phyloP scores from a whole-genome alignment of 345 rosid genomes.

The Acer campestre region DNA sequence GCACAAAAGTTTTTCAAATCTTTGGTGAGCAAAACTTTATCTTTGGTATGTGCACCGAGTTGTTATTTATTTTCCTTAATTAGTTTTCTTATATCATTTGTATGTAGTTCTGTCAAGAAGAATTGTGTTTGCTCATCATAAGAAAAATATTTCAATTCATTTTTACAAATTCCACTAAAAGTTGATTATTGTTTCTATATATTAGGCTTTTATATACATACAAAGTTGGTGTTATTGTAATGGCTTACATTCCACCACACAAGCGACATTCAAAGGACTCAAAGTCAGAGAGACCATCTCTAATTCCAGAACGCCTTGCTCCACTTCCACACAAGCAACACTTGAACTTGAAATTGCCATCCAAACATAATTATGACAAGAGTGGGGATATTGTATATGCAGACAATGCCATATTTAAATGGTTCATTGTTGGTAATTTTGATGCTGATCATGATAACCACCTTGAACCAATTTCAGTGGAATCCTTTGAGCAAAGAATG shows the following conservation, averaged over 20 bases:
- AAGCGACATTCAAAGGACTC: conserved; percentile 24
- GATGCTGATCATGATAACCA: background rate
- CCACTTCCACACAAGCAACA: background rate
- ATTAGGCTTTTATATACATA: background rate
- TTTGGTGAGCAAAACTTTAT: background rate
- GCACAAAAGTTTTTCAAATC: background rate
- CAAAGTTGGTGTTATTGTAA: background rate
- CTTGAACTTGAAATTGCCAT: conserved; percentile 11
- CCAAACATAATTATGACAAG: background rate
- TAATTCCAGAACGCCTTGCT: conserved; percentile 14
- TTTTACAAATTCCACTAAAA: background rate
- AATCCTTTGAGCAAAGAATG: background rate
- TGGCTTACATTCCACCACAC: conserved; percentile 39
- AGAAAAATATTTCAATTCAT: background rate
- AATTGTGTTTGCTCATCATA: background rate
- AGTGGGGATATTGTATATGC: conserved; percentile 22
- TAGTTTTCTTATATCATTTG: too few relatives aligned
- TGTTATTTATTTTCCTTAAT: too few relatives aligned
- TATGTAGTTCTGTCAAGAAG: background rate
- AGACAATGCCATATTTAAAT: conserved; percentile 20
- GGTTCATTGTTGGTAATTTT: conserved; percentile 23
- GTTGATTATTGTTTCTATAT: background rate
- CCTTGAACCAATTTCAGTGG: conserved; percentile 22
- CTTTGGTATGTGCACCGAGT: background rate
- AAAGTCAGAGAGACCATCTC: background rate